Conservation (phyloP, 1,284 basidiomycete genomes). For the Moesziomyces aphidis region DNA sequence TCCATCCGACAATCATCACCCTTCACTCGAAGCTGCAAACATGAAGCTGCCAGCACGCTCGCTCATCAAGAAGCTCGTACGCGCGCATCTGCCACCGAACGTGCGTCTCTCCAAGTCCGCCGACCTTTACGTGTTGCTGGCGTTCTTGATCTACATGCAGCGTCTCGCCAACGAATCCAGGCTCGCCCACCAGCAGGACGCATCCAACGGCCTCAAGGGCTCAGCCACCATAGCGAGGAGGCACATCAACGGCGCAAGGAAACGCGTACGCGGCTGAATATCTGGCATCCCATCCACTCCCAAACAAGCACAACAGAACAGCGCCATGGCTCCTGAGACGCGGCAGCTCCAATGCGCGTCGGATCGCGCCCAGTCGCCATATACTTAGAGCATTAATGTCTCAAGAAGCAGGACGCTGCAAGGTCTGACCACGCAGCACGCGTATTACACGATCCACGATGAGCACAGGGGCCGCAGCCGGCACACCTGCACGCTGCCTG, state of each 20-base stretch:
- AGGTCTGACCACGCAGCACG: no score
- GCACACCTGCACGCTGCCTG: no score
- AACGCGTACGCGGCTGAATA: slow-evolving; percentile 36
- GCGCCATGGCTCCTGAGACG: no score
- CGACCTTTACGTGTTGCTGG: slow-evolving; percentile 48
- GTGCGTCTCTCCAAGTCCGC: slow-evolving; percentile 42
- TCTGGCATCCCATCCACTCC: no score
- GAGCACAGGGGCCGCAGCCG: no score
- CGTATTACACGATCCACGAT: no score
- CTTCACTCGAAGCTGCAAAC: neutral
- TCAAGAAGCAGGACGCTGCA: no score
- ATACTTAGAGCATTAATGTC: no score
- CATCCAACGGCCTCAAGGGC: slow-evolving; percentile 37
- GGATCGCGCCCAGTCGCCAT: no score
- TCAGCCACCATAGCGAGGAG: slow-evolving; percentile 30
- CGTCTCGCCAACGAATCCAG: slow-evolving; percentile 45
- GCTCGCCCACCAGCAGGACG: slow-evolving; percentile 39
- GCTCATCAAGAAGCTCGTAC: slow-evolving; percentile 42
- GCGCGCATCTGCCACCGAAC: slow-evolving; percentile 41
- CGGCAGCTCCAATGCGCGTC: no score
- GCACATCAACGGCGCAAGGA: slow-evolving; percentile 43
- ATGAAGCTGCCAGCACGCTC: slow-evolving; percentile 48
- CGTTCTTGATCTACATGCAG: slow-evolving; percentile 45
- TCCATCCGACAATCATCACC: neutral
- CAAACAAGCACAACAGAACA: no score